Percentiles rank a stretch among this genome's conserved stretches.
These are phyloP conservation scores for Anisogramma anomala DNA, from an alignment of 2,329 filamentous ascomycete species.

Conservation along the genomic window DNA sequence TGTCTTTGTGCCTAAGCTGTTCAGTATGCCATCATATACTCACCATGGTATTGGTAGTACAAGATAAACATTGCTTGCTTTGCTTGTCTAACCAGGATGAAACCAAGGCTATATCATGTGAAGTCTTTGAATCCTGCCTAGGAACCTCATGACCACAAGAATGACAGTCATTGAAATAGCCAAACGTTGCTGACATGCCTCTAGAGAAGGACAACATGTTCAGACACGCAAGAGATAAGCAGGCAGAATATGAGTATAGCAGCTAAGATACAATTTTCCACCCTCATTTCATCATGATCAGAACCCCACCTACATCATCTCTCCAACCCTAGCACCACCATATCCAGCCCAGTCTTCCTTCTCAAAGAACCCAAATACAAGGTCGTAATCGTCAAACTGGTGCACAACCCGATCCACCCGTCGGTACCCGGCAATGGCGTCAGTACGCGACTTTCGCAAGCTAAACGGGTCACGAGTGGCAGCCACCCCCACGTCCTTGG, in stretches of 20 bases:
- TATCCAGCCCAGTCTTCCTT: conserved; percentile 61
- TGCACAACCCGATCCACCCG: conserved; percentile 92
- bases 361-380: conserved; percentile 95
- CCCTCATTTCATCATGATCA: no score
- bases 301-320: no score
- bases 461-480: conserved; percentile 23
- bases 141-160: background rate
- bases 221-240: no score
- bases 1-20: no score
- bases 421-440: conserved; percentile 74
- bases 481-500: conserved; percentile 48
- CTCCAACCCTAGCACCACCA: conserved; percentile 42
- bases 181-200: no score
- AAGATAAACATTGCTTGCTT: no score
- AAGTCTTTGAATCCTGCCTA: background rate
- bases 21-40: no score
- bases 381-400: conserved; percentile 91
- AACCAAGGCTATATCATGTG: no score
- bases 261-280: background rate
- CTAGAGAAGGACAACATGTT: no score
- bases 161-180: no score
- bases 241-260: background rate
- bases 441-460: conserved; percentile 45
- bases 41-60: no score
- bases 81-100: no score